Evolutionary conservation across 306 rosid species (phyloP).

Genomic region (Trifolium dubium): DNA sequence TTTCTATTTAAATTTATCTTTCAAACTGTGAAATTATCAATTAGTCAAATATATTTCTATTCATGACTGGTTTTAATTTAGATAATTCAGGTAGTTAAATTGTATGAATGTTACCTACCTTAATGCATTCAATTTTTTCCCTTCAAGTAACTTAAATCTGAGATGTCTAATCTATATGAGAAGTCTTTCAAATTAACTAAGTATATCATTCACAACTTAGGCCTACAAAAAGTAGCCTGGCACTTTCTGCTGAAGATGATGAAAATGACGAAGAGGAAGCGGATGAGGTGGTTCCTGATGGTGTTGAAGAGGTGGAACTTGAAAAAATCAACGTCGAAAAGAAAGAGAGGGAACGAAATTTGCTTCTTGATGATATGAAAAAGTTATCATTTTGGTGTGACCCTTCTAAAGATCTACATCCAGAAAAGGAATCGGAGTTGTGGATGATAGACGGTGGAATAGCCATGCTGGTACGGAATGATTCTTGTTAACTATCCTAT

Average conservation of each 20-base stretch:
- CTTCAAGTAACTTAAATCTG: conserved; percentile 28
- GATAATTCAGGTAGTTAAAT: conserved; percentile 32
- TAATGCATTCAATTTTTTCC: conserved; percentile 10
- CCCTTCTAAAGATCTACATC: conserved; percentile 53
- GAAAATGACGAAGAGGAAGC: conserved; percentile 86
- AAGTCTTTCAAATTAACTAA: conserved; percentile 42
- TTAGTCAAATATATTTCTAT: conserved; percentile 29
- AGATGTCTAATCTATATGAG: conserved; percentile 30
- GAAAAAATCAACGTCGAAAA: conserved; percentile 81
- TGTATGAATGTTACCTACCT: conserved; percentile 21
- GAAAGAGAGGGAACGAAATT: conserved; percentile 70
- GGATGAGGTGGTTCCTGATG: conserved; percentile 92
- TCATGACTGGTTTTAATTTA: conserved; percentile 25
- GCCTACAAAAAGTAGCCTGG: conserved; percentile 71
- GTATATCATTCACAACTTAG: conserved; percentile 51
- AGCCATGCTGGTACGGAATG: conserved; percentile 71
- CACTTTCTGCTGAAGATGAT: conserved; percentile 78
- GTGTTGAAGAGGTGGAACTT: conserved; percentile 97
- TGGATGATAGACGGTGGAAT: conserved; percentile 85
- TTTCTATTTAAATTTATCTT: conserved; percentile 21
- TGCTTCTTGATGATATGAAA: conserved; percentile 76
- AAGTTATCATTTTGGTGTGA: conserved; percentile 68
- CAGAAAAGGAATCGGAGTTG: conserved; percentile 70
- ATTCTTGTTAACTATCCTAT: conserved; percentile 32
- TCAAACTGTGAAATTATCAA: conserved; percentile 9